These are phyloP conservation scores for Rhexocercosporidium sp. DNA, from an alignment of 2,329 filamentous ascomycete genomes.

Conservation along the genomic window DNA sequence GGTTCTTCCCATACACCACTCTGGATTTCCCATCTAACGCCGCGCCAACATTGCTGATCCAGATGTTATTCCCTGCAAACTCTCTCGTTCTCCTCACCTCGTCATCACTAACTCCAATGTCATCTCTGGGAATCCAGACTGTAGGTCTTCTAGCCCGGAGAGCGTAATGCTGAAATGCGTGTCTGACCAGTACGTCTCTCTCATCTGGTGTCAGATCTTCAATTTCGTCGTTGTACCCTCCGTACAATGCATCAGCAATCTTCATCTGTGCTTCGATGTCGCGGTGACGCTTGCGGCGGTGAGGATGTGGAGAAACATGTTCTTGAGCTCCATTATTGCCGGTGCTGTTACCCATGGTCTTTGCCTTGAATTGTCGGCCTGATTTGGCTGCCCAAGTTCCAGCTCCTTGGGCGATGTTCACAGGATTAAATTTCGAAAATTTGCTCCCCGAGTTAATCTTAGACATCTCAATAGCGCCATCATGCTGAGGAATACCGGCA, in stretches of 20 bases:
- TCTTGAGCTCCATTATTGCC: conserved; percentile 49
- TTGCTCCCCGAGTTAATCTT: conserved; percentile 44
- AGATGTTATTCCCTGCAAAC: conserved; percentile 63
- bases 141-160: conserved; percentile 83
- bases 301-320: conserved; percentile 28
- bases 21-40: conserved; percentile 82
- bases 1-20: conserved; percentile 83
- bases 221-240: conserved; percentile 88
- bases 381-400: conserved; percentile 37
- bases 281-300: conserved; percentile 48
- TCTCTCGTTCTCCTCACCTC: conserved; percentile 82
- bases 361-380: conserved; percentile 42
- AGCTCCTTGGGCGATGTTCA: conserved; percentile 37
- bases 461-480: conserved; percentile 50
- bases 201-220: conserved; percentile 93
- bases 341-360: conserved; percentile 53
- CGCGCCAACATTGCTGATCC: conserved; percentile 93
- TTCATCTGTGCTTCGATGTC: conserved; percentile 74
- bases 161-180: conserved; percentile 90
- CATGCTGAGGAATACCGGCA: conserved; percentile 22
- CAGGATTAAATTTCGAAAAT: conserved; percentile 38
- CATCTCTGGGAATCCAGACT: conserved; percentile 93
- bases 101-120: conserved; percentile 88
- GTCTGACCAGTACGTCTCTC: conserved; percentile 80
- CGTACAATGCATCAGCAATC: conserved; percentile 82